Evolutionary conservation across 2,329 filamentous ascomycete genomes (phyloP), one percentile per base, ranked within the genome.

Genomic region (Nothophaeocryptopus gaeumannii): DNA sequence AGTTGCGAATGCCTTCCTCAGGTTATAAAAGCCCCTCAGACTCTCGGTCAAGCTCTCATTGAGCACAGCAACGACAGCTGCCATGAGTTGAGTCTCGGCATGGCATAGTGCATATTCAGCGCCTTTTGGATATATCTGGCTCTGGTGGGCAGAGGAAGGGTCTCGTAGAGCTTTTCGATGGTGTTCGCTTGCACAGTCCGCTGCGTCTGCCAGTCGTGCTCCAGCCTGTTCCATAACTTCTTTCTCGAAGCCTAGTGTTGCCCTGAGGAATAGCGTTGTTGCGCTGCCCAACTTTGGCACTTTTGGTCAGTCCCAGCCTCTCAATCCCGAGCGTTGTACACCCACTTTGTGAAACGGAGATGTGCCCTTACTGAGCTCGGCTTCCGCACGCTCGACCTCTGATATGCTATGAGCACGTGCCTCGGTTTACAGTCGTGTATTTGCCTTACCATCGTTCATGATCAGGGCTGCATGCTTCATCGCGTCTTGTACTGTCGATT

Each of bases 1-100:
- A 0, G 89, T 86, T 34, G 89, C 74, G 63, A 88, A 97, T 0
- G 92, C 92, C 67, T 95, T 95, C 54, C 92, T 80, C 60, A 97
- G 72, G 70, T 93, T 95, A 66, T 95, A 95, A 64, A 97, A 97
- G 5, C 89, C 89, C 70, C 86, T 89, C 68, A 97, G 81, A 12
- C 84, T 89, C 68, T 97, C 93, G 0, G 91, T 92, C 61, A 97
- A 72, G 66, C 88, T 96, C 73, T 97, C 93, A 58, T 95, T 95
- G 61, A 97, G 74, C 12, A 97, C 88, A 0, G 84, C 89, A 0
- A 96, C 84, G 1, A 99, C 85, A 0, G 91, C 91, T 49, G 82
- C 81, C 86, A 96, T 95, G 55, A 96, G 77, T 69, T 96, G 89
- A 2, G 89, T 82, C 72, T 96, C 84, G 4, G 90, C 88, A 52